These are phyloP conservation scores for Schwanniomyces pseudopolymorphus DNA, from an alignment of 805 yeast genomes.

Conservation along the genomic window DNA sequence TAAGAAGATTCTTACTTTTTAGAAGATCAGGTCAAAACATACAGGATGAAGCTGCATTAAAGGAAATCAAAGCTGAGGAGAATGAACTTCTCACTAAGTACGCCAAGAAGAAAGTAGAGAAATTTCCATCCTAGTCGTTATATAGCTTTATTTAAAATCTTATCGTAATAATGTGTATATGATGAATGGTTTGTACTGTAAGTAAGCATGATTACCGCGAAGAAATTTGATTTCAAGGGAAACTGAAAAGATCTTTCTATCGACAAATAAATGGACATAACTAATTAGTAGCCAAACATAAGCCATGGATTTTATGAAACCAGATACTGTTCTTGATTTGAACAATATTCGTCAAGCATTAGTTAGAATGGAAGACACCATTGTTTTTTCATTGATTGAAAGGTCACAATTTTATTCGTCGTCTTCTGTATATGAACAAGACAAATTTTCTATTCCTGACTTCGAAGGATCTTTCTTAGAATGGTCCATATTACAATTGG, in stretches of 20 bases:
- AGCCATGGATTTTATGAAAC: slow-evolving; percentile 78
- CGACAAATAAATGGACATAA: no score
- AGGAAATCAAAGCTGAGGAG: slow-evolving; percentile 21
- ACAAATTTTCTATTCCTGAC: slow-evolving; percentile 59
- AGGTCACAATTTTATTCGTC: slow-evolving; percentile 83
- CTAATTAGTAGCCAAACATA: no score
- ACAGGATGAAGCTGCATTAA: slow-evolving; percentile 14
- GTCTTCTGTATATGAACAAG: slow-evolving; percentile 66
- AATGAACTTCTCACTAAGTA: slow-evolving; percentile 30
- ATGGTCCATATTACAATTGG: slow-evolving; percentile 78
- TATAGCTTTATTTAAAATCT: no score
- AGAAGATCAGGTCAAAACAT: slow-evolving; percentile 27
- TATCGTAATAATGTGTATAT: background rate
- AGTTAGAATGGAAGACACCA: slow-evolving; percentile 94
- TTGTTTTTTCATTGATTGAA: slow-evolving; percentile 88
- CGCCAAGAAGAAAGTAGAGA: slow-evolving; percentile 27
- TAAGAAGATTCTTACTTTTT: slow-evolving; percentile 32
- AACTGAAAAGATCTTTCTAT: background rate
- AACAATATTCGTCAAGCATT: slow-evolving; percentile 80
- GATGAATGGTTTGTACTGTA: background rate
- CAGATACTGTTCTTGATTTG: slow-evolving; percentile 77
- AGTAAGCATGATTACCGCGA: background rate
- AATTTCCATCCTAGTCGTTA: slow-evolving; percentile 7
- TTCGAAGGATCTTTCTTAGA: slow-evolving; percentile 83
- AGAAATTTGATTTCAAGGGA: background rate